A percentile compares a stretch with the other conserved stretches of the same genome.
phyloP scores from a whole-genome alignment of 257 asterid species.

The Agastache rugosa region DNA sequence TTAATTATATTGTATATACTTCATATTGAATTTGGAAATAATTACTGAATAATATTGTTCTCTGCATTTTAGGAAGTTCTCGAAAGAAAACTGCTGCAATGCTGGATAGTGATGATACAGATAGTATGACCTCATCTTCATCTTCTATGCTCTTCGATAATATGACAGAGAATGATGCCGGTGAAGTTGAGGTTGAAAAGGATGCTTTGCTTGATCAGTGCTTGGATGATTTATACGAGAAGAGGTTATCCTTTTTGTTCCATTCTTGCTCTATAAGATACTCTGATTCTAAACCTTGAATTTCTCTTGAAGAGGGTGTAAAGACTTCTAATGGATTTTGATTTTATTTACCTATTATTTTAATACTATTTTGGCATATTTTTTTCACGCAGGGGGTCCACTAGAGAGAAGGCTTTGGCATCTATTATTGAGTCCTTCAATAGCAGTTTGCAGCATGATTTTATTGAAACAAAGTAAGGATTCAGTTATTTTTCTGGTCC shows the following conservation, averaged over 20 bases:
- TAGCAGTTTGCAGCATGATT: constrained; percentile 70
- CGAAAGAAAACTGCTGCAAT: constrained; percentile 73
- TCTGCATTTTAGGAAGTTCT: constrained; percentile 61
- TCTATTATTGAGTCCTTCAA: constrained; percentile 74
- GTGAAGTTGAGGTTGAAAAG: constrained; percentile 65
- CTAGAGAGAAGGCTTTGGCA: constrained; percentile 86
- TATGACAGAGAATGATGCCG: constrained; percentile 44
- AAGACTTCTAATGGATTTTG: not conserved
- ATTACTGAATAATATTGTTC: constrained; percentile 30
- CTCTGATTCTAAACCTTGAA: not conserved
- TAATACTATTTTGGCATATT: not conserved
- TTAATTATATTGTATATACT: not conserved
- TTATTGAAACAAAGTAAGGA: constrained; percentile 73
- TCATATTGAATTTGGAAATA: not conserved
- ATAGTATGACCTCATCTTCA: constrained; percentile 76
- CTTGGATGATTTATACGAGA: constrained; percentile 86
- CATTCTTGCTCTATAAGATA: constrained; percentile 2
- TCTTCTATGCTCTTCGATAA: constrained; percentile 59
- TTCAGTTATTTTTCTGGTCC: constrained; percentile 1
- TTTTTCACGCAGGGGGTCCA: constrained; percentile 70
- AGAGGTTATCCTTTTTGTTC: constrained; percentile 60
- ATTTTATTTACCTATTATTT: constrained; percentile 1
- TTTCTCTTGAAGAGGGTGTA: constrained; percentile 12
- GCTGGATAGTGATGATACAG: constrained; percentile 90
- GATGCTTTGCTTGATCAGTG: constrained; percentile 74